Base-by-base conservation (phyloP, 495 filamentous ascomycete species). In the Trichocladium antarcticum region DNA sequence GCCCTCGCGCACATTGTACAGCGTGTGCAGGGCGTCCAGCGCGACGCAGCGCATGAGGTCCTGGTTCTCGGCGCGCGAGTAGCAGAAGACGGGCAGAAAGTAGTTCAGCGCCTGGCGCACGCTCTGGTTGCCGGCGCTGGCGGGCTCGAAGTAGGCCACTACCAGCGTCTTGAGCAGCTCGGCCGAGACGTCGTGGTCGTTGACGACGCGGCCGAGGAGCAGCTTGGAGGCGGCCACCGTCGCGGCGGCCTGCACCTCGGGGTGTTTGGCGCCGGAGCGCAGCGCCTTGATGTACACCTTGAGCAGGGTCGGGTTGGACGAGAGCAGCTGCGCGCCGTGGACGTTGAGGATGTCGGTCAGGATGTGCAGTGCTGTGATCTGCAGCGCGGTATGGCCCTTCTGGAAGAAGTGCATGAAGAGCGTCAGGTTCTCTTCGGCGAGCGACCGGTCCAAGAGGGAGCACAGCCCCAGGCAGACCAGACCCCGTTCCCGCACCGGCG, bases 361-460 rank as follows among this genome's bases (percentile, higher is more conserved):
- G 53, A 94, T 92, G 41, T 96, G 85, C 29, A 97, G 68, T 0
- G 90, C 85, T 2, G 87, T 92, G 31, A 85, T 83, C 63, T 97
- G 88, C 41, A 98, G 73, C 5, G 81, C 81, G 19, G 89, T 82
- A 58, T 95, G 88, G 12, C 92, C 92, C 68, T 93, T 93, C 67
- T 72, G 84, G 67, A 89, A 95, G 70, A 93, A 97, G 64, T 94
- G 90, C 59, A 95, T 83, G 66, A 99, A 97, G 6, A 97, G 79
- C 0, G 80, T 85, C 40, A 97, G 76, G 60, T 97, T 99, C 56
- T 94, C 87, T 63, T 92, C 83, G 5, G 92, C 93, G 11, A 97
- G 77, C 11, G 83, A 84, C 70, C 87, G 84, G 59, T 95, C 89
- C 3, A 99, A 80, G 11, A 99, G 76, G 53, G 86, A 87, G 65